Base-by-base conservation (phyloP, 1,284 basidiomycete genomes). In the Wolfiporia cocos region DNA sequence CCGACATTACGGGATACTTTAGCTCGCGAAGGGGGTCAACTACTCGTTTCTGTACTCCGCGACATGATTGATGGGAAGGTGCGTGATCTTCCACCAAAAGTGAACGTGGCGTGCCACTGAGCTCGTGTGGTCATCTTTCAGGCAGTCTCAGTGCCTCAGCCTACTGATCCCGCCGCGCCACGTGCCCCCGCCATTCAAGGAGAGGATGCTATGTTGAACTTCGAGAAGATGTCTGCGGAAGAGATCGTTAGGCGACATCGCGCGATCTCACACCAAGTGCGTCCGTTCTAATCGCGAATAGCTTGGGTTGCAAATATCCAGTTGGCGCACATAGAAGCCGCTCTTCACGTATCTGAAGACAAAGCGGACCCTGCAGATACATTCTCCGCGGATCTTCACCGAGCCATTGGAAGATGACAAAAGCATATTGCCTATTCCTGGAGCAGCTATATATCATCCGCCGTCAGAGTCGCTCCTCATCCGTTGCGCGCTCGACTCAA, bases 221-320 rank as follows among this genome's bases (percentile, higher is more conserved):
- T 88, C 59, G 36, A 47, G 0, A 62, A 56, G 1, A 76, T 79
- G 67, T 69, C 75, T 2, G 83, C 86, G 0, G 54, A 62, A 5
- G 59, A 66, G n/a, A 70, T 92, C 14, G 65, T 73, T 1, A 64
- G 76, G 26, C 65, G 78, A 5, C 72, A 84, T 54, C 70, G 81
- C n/a, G 91, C 78, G 0, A 76, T 92, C 32, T 71, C 72, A 10
- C 86, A 92, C 53, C 86, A 90, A 61, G 83, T 85, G 10, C 14
- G n/a, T 15, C 29, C 30, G 17, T 36, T 28, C n/a, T n/a, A n/a
- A n/a, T n/a, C n/a, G n/a, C n/a, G n/a, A n/a, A n/a, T n/a, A n/a
- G n/a, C n/a, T n/a, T n/a, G n/a, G n/a, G n/a, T n/a, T n/a, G n/a
- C n/a, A n/a, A n/a, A n/a, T n/a, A n/a, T n/a, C n/a, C n/a, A n/a